Evolutionary conservation across 768 basidiomycete species (phyloP).

Genomic region (Scleroderma citrinum): DNA sequence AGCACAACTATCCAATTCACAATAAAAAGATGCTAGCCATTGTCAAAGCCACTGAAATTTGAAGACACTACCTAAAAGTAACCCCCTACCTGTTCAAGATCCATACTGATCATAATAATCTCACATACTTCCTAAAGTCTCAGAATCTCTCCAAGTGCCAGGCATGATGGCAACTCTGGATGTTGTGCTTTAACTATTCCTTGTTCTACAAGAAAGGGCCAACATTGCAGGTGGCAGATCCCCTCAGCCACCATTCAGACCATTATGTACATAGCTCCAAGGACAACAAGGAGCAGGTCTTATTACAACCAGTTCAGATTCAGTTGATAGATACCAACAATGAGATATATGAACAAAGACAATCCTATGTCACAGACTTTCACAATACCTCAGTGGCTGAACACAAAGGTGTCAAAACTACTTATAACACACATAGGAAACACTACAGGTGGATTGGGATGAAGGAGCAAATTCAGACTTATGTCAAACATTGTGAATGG

Average conservation of each 20-base stretch:
- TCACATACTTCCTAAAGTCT: background rate
- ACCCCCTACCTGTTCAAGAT: background rate
- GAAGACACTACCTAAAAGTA: background rate
- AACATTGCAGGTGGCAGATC: too few relatives aligned
- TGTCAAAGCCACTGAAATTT: background rate
- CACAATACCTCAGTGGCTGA: background rate
- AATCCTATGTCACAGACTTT: background rate
- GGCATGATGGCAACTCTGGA: background rate
- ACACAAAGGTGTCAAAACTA: background rate
- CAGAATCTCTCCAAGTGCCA: background rate
- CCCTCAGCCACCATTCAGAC: too few relatives aligned
- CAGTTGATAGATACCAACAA: background rate
- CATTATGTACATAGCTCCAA: too few relatives aligned
- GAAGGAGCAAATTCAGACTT: background rate
- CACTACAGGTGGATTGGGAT: background rate
- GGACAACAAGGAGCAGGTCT: background rate
- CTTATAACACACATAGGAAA: background rate
- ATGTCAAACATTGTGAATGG: background rate
- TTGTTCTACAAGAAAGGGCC: background rate
- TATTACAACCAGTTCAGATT: background rate
- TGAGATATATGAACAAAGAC: background rate
- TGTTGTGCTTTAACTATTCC: background rate
- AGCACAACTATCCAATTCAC: slow-evolving; percentile 38
- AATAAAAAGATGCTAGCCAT: slow-evolving; percentile 17
- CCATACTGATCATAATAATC: background rate